Base-by-base conservation (phyloP, 1,284 basidiomycete genomes). In the Cerrena zonata region DNA sequence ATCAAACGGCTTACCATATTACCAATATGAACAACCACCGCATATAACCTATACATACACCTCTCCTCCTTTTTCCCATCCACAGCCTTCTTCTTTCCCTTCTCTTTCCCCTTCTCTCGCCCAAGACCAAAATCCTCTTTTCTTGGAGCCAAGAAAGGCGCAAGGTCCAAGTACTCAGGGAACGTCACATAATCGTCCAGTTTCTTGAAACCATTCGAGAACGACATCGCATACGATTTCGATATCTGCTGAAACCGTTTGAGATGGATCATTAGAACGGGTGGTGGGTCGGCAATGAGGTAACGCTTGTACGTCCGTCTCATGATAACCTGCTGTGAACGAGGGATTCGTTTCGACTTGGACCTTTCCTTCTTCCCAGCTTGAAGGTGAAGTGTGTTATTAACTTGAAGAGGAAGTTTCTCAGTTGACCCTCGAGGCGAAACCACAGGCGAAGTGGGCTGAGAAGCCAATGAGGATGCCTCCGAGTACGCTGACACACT, bases 281-380 rank as follows among this genome's bases (percentile, higher is more conserved):
- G 91, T 0, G 94, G 94, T 1, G 91, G 86, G 1, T 78, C 80
- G 3, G 87, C 81, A 61, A 97, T 90, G 53, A 97, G 82, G 67
- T 95, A 97, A 5, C 94, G 86, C 69, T 97, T 97, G 71, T 91
- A 92, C 13, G 92, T 92, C 5, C 89, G 77, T 1, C 90, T 82
- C 64, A 88, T 76, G 46, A 95, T 74, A 51, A 84, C 78, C 41
- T 83, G 83, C 56, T 86, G 82, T 2, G 79, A 70, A 57, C 68
- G 66, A 10, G 71, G 69, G 4, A 71, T 65, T 5, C 57, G 55
- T 53, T 52, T 51, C 27, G 54, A 49, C 41, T 48, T 24, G 5
- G 25, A 10, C 41, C 13, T 22, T 10, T 27, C 5, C 13, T 36
- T 40, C 15, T 48, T 38, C 22, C 13, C 13, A 26, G 39, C 13